A percentile compares a stretch with the other conserved stretches of the same genome.
Conservation (phyloP, 306 rosid species). For the Sesbania bispinosa region DNA sequence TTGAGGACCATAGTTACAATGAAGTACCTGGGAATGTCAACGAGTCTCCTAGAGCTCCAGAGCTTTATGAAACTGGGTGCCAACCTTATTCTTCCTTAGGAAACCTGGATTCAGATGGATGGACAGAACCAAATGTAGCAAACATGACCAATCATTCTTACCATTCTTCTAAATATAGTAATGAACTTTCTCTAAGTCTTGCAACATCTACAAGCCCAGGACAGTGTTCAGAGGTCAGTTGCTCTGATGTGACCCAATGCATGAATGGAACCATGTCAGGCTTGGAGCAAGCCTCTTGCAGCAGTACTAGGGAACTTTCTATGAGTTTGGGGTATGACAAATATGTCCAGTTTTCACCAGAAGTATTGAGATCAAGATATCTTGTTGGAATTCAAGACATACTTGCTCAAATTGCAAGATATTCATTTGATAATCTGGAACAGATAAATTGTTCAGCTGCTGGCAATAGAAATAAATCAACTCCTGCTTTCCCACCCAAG, state of each 20-base stretch:
- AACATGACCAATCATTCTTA: conserved; percentile 27
- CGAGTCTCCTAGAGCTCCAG: conserved; percentile 24
- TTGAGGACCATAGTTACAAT: conserved; percentile 32
- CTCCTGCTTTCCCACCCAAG: conserved; percentile 11
- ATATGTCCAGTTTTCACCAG: conserved; percentile 37
- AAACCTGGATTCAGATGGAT: conserved; percentile 37
- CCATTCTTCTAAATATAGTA: conserved; percentile 35
- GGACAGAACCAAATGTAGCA: conserved; percentile 42
- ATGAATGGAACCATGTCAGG: conserved; percentile 37
- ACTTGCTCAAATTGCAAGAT: conserved; percentile 61
- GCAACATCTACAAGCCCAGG: conserved; percentile 47
- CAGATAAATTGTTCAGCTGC: conserved; percentile 30
- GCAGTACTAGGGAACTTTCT: conserved; percentile 39
- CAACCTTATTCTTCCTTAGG: conserved; percentile 33
- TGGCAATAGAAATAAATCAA: conserved; percentile 14
- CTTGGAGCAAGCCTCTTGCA: conserved; percentile 42
- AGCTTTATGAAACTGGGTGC: conserved; percentile 23
- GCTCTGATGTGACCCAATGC: conserved; percentile 39
- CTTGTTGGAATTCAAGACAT: conserved; percentile 64
- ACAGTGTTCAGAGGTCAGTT: conserved; percentile 39
- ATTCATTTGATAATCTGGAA: conserved; percentile 50
- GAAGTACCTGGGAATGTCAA: conserved; percentile 38
- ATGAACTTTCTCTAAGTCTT: conserved; percentile 59
- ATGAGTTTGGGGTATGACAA: conserved; percentile 28
- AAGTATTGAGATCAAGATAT: conserved; percentile 56